These are phyloP conservation scores for Rubia tinctorum DNA, from an alignment of 305 asterid species.

Conservation along the genomic window DNA sequence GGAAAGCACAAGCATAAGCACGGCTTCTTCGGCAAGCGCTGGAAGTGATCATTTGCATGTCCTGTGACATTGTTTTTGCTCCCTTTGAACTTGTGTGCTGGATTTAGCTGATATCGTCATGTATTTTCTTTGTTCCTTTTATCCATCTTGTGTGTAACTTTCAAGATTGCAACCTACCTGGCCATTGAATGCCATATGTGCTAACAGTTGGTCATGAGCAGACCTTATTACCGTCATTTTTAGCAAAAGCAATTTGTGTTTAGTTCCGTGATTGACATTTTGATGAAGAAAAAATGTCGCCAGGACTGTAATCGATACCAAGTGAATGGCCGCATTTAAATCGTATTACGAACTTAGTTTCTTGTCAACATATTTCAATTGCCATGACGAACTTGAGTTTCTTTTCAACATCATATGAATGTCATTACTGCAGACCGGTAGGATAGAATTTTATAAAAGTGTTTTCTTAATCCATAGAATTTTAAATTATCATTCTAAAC, in stretches of 20 bases:
- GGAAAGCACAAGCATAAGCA: constrained; percentile 34
- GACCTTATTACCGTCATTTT: background rate
- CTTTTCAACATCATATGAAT: too few relatives aligned
- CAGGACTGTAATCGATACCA: too few relatives aligned
- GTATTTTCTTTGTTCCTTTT: background rate
- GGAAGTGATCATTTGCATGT: constrained; percentile 29
- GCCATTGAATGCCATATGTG: background rate
- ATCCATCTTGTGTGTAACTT: background rate
- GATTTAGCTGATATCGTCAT: background rate
- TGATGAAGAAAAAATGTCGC: background rate
- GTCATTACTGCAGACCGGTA: too few relatives aligned
- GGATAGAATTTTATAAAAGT: too few relatives aligned
- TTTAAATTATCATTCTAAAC: too few relatives aligned
- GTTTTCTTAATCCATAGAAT: too few relatives aligned
- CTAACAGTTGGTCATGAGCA: background rate
- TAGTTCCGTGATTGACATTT: background rate
- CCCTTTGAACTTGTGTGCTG: background rate
- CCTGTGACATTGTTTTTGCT: background rate
- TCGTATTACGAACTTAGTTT: too few relatives aligned
- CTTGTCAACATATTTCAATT: too few relatives aligned
- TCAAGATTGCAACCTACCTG: background rate
- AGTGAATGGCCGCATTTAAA: too few relatives aligned
- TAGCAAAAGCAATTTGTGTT: too few relatives aligned
- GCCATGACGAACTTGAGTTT: too few relatives aligned
- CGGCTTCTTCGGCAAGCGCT: constrained; percentile 24